Conservation (phyloP, 2,329 filamentous ascomycete genomes). For the Exutisphaerella laricina region DNA sequence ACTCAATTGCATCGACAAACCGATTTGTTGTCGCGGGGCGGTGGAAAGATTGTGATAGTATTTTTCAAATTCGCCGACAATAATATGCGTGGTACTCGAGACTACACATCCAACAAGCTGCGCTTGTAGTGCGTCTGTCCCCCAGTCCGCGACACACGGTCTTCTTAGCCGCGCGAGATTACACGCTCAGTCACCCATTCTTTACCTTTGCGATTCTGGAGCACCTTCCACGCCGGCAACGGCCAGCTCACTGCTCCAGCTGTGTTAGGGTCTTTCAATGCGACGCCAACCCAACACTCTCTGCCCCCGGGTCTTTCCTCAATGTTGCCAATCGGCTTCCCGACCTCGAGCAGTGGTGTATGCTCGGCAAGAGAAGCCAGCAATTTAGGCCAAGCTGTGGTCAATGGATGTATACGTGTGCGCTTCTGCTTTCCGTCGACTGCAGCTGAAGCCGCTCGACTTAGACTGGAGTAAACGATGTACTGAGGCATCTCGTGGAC, state of each 20-base stretch:
- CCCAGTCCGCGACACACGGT: too few relatives aligned
- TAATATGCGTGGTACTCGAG: too few relatives aligned
- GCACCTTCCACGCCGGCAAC: constrained; percentile 75
- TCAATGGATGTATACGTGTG: constrained; percentile 83
- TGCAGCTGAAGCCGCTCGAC: constrained; percentile 53
- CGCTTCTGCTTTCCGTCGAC: constrained; percentile 54
- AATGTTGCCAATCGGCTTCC: constrained; percentile 87
- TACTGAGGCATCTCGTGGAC: constrained; percentile 76
- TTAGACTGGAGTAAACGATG: constrained; percentile 80
- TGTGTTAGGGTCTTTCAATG: constrained; percentile 43
- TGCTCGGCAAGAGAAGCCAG: constrained; percentile 74
- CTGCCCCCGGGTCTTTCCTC: constrained; percentile 49
- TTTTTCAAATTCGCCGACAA: too few relatives aligned
- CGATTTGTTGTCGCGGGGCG: too few relatives aligned
- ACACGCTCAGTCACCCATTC: constrained; percentile 68
- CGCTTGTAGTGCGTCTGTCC: too few relatives aligned
- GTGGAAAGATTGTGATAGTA: too few relatives aligned
- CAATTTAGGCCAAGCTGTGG: constrained; percentile 68
- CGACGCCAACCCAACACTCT: constrained; percentile 79
- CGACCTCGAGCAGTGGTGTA: constrained; percentile 75
- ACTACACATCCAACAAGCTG: too few relatives aligned
- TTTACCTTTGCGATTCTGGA: constrained; percentile 66
- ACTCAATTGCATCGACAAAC: too few relatives aligned
- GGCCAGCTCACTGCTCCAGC: constrained; percentile 23
- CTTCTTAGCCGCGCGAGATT: constrained; percentile 21